Evolutionary conservation across 148 eudicot species (phyloP).

Genomic region (Vaccinium corymbosum): DNA sequence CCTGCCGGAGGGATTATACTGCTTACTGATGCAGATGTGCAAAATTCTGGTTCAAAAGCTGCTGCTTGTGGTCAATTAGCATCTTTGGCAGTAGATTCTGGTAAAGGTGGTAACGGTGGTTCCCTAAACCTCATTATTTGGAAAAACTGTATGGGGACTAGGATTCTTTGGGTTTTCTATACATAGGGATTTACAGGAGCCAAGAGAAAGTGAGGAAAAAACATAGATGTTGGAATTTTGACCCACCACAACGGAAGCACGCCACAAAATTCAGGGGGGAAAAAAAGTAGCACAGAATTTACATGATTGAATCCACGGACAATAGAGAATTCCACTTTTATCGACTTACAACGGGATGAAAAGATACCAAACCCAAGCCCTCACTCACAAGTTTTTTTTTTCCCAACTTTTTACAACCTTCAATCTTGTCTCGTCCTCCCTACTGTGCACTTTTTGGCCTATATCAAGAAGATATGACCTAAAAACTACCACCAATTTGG

Average conservation of each 20-base stretch:
- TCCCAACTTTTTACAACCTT: neutral
- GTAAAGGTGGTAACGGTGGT: constrained; percentile 47
- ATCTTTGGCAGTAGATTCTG: constrained; percentile 61
- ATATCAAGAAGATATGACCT: neutral
- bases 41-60: constrained; percentile 85
- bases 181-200: neutral
- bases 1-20: constrained; percentile 47
- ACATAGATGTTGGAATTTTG: neutral
- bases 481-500: neutral
- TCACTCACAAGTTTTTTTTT: neutral
- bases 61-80: constrained; percentile 82
- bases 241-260: neutral
- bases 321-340: neutral
- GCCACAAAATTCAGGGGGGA: neutral
- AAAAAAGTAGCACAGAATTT: neutral
- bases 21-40: constrained; percentile 57
- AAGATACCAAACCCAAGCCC: neutral
- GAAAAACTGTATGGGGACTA: neutral
- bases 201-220: neutral
- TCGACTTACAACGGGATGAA: neutral
- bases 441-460: neutral
- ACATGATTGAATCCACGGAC: neutral
- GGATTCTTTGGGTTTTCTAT: neutral
- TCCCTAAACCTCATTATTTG: neutral
- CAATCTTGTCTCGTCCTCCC: neutral